phyloP scores from a whole-genome alignment of 2,329 filamentous ascomycete genomes.

The Penicillium concentricum region DNA sequence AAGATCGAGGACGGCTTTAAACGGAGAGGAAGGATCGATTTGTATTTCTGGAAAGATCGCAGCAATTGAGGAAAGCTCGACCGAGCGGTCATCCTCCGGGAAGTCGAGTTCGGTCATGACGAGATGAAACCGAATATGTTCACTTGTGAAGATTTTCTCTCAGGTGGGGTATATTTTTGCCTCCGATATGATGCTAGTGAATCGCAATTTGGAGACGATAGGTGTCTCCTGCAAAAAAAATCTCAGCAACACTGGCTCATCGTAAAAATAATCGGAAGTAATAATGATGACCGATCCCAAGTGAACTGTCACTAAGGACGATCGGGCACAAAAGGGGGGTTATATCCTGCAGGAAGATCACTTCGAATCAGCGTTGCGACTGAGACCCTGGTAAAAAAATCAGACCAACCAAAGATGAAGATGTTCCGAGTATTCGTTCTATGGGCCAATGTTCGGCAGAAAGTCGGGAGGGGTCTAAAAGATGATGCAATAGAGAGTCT shows the following conservation, averaged over 20 bases:
- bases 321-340: conserved; percentile 13
- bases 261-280: not conserved
- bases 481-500: conserved; percentile 29
- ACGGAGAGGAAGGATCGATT: conserved; percentile 47
- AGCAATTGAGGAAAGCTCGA: conserved; percentile 59
- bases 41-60: conserved; percentile 64
- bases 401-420: conserved; percentile 15
- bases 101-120: conserved; percentile 38
- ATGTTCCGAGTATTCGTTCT: conserved; percentile 6
- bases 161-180: not conserved
- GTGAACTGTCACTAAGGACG: conserved; percentile 12
- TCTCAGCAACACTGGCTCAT: not conserved
- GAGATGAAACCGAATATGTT: conserved; percentile 1
- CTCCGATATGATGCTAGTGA: not conserved
- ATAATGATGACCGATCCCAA: not conserved
- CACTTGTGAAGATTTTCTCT: conserved; percentile 6
- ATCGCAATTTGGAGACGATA: not conserved
- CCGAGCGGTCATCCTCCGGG: conserved; percentile 56
- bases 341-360: not conserved
- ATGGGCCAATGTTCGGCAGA: conserved; percentile 12
- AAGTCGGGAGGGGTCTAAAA: conserved; percentile 23
- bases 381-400: not conserved
- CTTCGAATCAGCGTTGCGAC: conserved; percentile 5
- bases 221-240: not conserved
- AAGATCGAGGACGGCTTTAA: conserved; percentile 55